Conservation (phyloP, 805 yeast species). For the Candida oleophila region DNA sequence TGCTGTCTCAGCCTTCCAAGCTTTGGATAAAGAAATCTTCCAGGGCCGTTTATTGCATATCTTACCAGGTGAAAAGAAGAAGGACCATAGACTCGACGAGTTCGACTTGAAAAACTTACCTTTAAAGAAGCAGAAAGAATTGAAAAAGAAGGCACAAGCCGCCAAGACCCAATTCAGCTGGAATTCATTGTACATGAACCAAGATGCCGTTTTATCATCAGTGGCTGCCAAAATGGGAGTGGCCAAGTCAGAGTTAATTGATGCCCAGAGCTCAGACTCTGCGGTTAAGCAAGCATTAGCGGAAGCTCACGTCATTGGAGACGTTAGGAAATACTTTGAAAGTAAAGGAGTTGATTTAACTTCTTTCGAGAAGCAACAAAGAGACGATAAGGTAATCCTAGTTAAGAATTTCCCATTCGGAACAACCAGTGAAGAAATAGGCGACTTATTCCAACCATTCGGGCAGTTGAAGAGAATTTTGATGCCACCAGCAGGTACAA, state of each 20-base stretch:
- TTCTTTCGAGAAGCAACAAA: constrained; percentile 61
- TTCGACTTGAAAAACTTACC: constrained; percentile 90
- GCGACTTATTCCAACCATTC: constrained; percentile 74
- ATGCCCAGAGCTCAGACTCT: constrained; percentile 80
- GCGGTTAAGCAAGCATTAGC: constrained; percentile 98
- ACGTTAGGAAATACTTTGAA: constrained; percentile 85
- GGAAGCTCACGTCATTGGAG: constrained; percentile 92
- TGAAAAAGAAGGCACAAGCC: constrained; percentile 82
- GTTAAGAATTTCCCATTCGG: constrained; percentile 92
- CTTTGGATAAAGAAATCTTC: constrained; percentile 82
- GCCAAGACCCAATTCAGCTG: constrained; percentile 85
- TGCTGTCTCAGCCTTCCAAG: constrained; percentile 73
- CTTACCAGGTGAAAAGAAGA: constrained; percentile 79
- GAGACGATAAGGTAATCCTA: constrained; percentile 77
- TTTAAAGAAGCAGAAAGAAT: constrained; percentile 82
- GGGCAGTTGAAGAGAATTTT: constrained; percentile 79
- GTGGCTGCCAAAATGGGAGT: constrained; percentile 85
- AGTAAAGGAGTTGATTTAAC: constrained; percentile 80
- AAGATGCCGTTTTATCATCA: constrained; percentile 87
- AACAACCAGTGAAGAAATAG: constrained; percentile 75
- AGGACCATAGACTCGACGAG: constrained; percentile 82
- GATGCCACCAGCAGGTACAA: constrained; percentile 96
- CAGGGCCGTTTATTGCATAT: constrained; percentile 94
- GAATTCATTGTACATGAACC: constrained; percentile 90
- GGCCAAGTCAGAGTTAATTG: constrained; percentile 76